phyloP scores from a whole-genome alignment of 495 filamentous ascomycete genomes.

The Penicillium cataractarum region DNA sequence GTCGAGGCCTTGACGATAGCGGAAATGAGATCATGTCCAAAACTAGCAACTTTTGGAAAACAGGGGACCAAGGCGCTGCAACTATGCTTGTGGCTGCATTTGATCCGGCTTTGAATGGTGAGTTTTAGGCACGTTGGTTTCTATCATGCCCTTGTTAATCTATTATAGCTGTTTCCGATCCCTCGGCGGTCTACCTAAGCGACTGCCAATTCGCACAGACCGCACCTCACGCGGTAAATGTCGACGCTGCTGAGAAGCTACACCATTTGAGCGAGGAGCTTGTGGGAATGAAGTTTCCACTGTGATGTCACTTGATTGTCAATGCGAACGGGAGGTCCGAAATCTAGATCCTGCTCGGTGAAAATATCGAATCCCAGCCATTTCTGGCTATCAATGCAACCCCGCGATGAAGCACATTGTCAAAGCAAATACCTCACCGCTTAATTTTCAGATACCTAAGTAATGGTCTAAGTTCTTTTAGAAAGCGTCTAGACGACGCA shows the following conservation, averaged over 20 bases:
- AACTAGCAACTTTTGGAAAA: constrained; percentile 42
- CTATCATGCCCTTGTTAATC: background rate
- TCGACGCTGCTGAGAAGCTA: constrained; percentile 41
- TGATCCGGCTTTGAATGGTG: constrained; percentile 52
- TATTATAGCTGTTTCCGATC: constrained; percentile 16
- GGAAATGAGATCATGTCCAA: constrained; percentile 22
- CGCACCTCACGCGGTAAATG: constrained; percentile 32
- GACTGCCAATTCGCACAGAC: constrained; percentile 34
- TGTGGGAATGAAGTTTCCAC: constrained; percentile 41
- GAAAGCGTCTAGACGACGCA: background rate
- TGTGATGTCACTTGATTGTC: constrained; percentile 12
- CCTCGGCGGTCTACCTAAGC: constrained; percentile 26
- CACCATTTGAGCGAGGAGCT: constrained; percentile 55
- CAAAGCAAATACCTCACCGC: background rate
- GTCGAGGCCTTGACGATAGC: constrained; percentile 24
- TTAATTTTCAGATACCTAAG: background rate
- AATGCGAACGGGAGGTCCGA: constrained; percentile 19
- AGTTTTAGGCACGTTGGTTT: constrained; percentile 13
- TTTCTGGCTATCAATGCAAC: background rate
- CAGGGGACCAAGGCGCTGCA: constrained; percentile 53
- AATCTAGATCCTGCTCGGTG: background rate
- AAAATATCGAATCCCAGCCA: background rate
- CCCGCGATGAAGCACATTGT: background rate
- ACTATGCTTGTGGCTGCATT: constrained; percentile 60
- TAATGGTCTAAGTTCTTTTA: background rate